phyloP scores from a whole-genome alignment of 495 filamentous ascomycete genomes.

The Jackrogersella multiformis region DNA sequence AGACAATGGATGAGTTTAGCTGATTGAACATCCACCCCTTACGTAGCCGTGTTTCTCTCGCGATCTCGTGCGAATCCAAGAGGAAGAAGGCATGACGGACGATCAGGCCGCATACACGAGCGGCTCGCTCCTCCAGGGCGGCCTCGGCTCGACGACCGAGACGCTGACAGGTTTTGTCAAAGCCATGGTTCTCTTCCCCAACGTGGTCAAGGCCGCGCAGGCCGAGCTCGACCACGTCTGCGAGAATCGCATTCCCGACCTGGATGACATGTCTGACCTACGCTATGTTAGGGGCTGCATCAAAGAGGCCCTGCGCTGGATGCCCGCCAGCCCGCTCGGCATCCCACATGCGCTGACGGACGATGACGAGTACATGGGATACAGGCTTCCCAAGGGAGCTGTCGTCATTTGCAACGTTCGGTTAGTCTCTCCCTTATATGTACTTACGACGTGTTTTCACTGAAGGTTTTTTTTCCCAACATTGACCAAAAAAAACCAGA shows the following conservation, averaged over 20 bases:
- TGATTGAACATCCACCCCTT: no score
- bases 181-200: constrained; percentile 62
- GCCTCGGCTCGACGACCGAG: constrained; percentile 60
- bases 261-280: constrained; percentile 60
- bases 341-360: constrained; percentile 63
- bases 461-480: no score
- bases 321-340: constrained; percentile 66
- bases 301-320: constrained; percentile 69
- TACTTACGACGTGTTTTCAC: background rate
- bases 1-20: no score
- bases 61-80: constrained; percentile 43
- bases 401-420: constrained; percentile 59
- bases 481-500: background rate
- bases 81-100: constrained; percentile 48
- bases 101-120: constrained; percentile 52
- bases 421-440: constrained; percentile 8
- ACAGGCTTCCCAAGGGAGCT: constrained; percentile 61
- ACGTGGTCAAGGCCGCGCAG: constrained; percentile 37
- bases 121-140: constrained; percentile 61
- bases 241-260: constrained; percentile 58
- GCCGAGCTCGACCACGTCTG: constrained; percentile 38
- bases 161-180: constrained; percentile 65
- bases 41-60: constrained; percentile 50
- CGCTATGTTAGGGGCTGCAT: constrained; percentile 62
- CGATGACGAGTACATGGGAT: constrained; percentile 63